Evolutionary conservation across 768 basidiomycete species (phyloP), one percentile per base, ranked within the genome.

Genomic region (Termitomyces sp.): DNA sequence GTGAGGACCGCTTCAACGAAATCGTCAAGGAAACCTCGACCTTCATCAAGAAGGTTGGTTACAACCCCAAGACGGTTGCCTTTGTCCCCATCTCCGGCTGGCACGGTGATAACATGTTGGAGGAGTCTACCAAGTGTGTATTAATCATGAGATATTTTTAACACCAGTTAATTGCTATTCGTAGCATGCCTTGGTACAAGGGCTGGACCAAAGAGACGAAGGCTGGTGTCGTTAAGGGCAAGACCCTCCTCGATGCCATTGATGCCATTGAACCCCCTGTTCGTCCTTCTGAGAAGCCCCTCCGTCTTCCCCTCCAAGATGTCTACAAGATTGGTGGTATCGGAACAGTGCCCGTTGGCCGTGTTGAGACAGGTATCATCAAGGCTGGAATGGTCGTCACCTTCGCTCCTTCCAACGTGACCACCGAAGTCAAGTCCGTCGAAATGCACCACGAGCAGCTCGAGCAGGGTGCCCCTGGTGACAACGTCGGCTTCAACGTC

Each of bases 301-400:
- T 99, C 81, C 95, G 97, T 79, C 95, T 99, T 66, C 95, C 96
- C 69, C 94, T 97, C 75, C 96, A 99, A 87, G 97, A 99, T 86
- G 97, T 99, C 72, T 98, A 99, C 93, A 99, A 99, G 86, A 99
- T 99, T 69, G 97, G 97, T 80, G 97, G 97, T 93, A 99, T 99
- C 66, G 97, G 97, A 66, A 99, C 97, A 68, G 97, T 99, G 71
- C 97, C 97, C 75, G 97, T 99, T 79, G 97, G 97, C 75, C 97
- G 97, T 92, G 97, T 99, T 68, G 97, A 99, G 84, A 99, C 97
- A 71, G 97, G 97, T 89, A 72, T 93, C 77, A 98, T 99, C 86
- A 97, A 97, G 84, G 92, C 95, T 69, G 96, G 96, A 76, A 99
- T 98, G 96, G 82, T 99, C 68, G 97, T 97, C 75, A 86, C 80